phyloP scores from a whole-genome alignment of 2,329 filamentous ascomycete genomes.

The Penicillium sp. region DNA sequence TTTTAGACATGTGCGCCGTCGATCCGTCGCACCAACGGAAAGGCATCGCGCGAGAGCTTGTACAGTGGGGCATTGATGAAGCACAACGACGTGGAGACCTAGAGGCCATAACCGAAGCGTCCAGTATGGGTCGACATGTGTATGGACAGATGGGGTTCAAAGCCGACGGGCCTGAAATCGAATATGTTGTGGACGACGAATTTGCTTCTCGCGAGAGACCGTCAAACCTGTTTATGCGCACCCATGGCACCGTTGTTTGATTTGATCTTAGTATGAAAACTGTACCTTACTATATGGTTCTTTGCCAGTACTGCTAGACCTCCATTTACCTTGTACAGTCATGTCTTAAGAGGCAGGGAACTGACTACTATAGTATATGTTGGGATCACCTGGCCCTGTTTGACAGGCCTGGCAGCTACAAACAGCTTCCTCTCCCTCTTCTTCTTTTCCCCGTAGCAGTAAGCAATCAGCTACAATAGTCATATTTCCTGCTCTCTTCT shows the following conservation, averaged over 20 bases:
- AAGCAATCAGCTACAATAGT: too few relatives aligned
- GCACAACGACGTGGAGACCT: slow-evolving; percentile 41
- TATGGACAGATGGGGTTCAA: slow-evolving; percentile 50
- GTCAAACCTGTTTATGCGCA: slow-evolving; percentile 51
- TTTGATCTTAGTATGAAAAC: background rate
- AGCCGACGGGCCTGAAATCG: slow-evolving; percentile 43
- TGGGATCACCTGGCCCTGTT: too few relatives aligned
- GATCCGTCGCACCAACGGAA: slow-evolving; percentile 54
- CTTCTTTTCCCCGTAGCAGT: too few relatives aligned
- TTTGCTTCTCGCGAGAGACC: slow-evolving; percentile 37
- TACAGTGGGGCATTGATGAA: slow-evolving; percentile 45
- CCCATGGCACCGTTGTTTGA: slow-evolving; percentile 8
- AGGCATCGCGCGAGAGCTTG: slow-evolving; percentile 47
- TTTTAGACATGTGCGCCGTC: slow-evolving; percentile 53
- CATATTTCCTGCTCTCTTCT: too few relatives aligned
- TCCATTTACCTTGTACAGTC: background rate
- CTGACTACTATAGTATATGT: background rate
- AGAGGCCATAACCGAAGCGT: slow-evolving; percentile 49
- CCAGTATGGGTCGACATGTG: slow-evolving; percentile 49
- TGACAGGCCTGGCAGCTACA: too few relatives aligned
- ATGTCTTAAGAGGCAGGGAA: background rate
- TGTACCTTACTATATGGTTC: background rate
- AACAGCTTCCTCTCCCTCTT: too few relatives aligned
- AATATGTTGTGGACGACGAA: slow-evolving; percentile 46
- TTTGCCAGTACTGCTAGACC: background rate